These are phyloP conservation scores for Helminthosporium solani DNA, from an alignment of 2,329 filamentous ascomycete species.

Conservation along the genomic window DNA sequence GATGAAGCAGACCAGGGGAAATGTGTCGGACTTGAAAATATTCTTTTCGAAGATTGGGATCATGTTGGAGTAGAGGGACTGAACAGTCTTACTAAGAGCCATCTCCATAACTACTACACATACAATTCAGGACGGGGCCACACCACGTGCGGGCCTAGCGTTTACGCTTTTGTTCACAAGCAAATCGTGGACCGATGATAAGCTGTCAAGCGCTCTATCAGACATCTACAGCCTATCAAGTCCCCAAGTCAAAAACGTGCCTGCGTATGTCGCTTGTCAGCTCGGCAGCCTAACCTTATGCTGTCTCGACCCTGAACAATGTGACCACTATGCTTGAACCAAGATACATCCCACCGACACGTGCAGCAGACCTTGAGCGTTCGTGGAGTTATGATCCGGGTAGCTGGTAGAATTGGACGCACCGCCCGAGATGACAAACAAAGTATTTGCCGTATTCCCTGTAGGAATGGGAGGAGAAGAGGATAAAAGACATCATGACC, in stretches of 20 bases:
- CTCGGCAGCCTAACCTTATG: neutral
- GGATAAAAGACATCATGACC: too few relatives aligned
- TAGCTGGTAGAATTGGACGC: too few relatives aligned
- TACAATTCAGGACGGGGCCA: too few relatives aligned
- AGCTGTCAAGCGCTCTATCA: neutral
- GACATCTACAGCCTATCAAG: constrained; percentile 1
- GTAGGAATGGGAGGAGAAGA: neutral
- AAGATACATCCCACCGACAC: constrained; percentile 20
- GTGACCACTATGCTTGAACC: constrained; percentile 9
- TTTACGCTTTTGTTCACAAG: too few relatives aligned
- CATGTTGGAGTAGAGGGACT: constrained; percentile 17
- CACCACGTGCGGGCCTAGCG: too few relatives aligned
- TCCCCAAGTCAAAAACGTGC: neutral
- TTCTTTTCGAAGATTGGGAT: constrained; percentile 25
- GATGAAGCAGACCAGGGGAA: constrained; percentile 21
- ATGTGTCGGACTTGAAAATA: constrained; percentile 29
- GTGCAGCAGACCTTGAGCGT: constrained; percentile 25
- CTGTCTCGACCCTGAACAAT: neutral
- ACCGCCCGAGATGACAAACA: too few relatives aligned
- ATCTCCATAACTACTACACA: too few relatives aligned
- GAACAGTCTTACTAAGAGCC: neutral
- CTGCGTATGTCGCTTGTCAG: neutral
- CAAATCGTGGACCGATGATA: too few relatives aligned
- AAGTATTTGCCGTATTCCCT: too few relatives aligned
- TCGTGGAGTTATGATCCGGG: constrained; percentile 13